Evolutionary conservation across 306 rosid genomes (phyloP).

Genomic region (Albizia julibrissin): DNA sequence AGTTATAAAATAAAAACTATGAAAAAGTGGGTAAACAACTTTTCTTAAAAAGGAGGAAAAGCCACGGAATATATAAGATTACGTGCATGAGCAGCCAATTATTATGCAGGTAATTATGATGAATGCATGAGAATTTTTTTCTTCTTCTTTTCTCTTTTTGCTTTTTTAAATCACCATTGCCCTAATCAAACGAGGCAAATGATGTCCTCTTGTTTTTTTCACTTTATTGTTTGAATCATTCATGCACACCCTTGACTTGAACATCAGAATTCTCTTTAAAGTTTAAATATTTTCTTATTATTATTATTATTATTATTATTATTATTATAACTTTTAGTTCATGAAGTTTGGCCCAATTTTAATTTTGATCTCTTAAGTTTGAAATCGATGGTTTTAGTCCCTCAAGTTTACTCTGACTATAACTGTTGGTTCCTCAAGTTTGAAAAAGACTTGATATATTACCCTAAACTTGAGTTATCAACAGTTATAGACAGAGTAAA

Average conservation of each 20-base stretch:
- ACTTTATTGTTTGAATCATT: not conserved
- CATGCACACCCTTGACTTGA: not conserved
- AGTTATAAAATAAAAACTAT: not conserved
- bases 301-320: no score
- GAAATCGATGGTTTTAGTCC: no score
- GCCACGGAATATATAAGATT: conserved; percentile 25
- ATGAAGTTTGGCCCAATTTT: no score
- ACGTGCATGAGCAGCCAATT: conserved; percentile 47
- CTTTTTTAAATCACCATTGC: not conserved
- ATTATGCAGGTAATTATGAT: conserved; percentile 24
- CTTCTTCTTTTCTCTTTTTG: not conserved
- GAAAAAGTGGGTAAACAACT: not conserved
- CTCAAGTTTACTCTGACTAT: no score
- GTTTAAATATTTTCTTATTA: not conserved
- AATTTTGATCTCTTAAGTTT: no score
- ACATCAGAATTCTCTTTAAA: not conserved
- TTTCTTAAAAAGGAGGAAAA: not conserved
- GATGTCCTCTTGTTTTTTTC: not conserved
- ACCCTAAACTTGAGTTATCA: no score
- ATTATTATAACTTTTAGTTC: no score
- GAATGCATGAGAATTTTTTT: not conserved
- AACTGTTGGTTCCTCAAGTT: no score
- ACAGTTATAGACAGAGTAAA: no score
- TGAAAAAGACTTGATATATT: no score
- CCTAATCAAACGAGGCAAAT: not conserved